These are phyloP conservation scores for Atkinsonella texensis DNA, from an alignment of 2,329 filamentous ascomycete species.

Conservation along the genomic window DNA sequence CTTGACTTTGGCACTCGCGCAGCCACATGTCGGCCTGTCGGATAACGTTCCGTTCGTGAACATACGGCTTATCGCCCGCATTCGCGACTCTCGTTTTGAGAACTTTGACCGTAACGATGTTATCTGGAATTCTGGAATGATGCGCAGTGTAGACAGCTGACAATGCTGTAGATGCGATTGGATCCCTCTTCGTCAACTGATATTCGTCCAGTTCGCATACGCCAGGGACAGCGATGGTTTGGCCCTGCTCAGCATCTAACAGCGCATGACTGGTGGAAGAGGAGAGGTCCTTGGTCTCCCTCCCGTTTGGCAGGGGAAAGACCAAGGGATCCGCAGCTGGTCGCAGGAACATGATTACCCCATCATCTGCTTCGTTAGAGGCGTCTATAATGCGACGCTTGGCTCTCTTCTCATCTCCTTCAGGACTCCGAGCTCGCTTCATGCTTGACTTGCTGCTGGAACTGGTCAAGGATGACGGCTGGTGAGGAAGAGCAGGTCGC, in stretches of 20 bases:
- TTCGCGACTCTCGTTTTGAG: conserved; percentile 39
- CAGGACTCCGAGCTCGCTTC: conserved; percentile 37
- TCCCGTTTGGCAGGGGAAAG: conserved; percentile 36
- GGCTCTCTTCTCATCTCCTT: conserved; percentile 33
- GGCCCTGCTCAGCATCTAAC: conserved; percentile 36
- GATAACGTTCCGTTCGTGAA: conserved; percentile 43
- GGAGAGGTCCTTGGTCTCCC: conserved; percentile 35
- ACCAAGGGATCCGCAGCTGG: conserved; percentile 37
- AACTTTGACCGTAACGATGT: conserved; percentile 48
- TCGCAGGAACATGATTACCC: conserved; percentile 43
- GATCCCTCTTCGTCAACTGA: conserved; percentile 40
- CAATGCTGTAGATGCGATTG: conserved; percentile 42
- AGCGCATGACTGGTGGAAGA: conserved; percentile 36
- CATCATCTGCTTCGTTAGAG: conserved; percentile 26
- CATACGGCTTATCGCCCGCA: conserved; percentile 31
- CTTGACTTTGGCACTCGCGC: conserved; percentile 44
- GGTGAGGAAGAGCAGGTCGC: conserved; percentile 17
- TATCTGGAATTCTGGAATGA: conserved; percentile 39
- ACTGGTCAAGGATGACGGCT: conserved; percentile 19
- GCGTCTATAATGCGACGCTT: conserved; percentile 26
- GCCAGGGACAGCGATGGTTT: conserved; percentile 36
- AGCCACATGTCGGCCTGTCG: conserved; percentile 49
- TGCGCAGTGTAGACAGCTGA: conserved; percentile 45
- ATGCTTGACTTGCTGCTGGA: conserved; percentile 28
- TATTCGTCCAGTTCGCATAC: conserved; percentile 41